These are phyloP conservation scores for Paramecium pentaurelia DNA, from an alignment of 73 alveolate genomes.

Conservation along the genomic window DNA sequence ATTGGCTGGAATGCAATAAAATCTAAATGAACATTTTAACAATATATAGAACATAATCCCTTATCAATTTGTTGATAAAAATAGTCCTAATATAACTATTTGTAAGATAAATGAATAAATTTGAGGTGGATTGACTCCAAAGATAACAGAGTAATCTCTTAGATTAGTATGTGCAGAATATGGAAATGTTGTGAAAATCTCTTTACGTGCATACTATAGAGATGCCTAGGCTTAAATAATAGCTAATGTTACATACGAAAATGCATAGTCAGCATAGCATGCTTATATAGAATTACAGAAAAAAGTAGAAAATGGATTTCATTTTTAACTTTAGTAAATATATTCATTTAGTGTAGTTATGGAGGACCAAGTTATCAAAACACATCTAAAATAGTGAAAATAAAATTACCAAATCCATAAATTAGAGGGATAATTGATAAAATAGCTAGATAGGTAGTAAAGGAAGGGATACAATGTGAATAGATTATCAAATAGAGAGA, in stretches of 20 bases:
- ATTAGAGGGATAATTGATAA: constrained; percentile 25
- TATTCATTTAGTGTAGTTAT: background rate
- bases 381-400: background rate
- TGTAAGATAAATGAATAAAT: background rate
- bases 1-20: background rate
- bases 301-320: constrained; percentile 28
- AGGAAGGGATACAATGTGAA: background rate
- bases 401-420: background rate
- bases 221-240: background rate
- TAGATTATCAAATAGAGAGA: background rate
- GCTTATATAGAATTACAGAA: background rate
- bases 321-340: background rate
- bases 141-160: background rate
- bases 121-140: constrained; percentile 17
- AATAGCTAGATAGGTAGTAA: background rate
- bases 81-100: background rate
- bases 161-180: background rate
- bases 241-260: background rate
- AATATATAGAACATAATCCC: background rate
- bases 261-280: background rate
- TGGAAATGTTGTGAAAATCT: background rate
- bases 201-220: background rate
- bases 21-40: background rate
- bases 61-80: constrained; percentile 2
- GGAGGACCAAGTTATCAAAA: background rate